phyloP scores from a whole-genome alignment of 1,284 basidiomycete species.

The Irpex sp. region DNA sequence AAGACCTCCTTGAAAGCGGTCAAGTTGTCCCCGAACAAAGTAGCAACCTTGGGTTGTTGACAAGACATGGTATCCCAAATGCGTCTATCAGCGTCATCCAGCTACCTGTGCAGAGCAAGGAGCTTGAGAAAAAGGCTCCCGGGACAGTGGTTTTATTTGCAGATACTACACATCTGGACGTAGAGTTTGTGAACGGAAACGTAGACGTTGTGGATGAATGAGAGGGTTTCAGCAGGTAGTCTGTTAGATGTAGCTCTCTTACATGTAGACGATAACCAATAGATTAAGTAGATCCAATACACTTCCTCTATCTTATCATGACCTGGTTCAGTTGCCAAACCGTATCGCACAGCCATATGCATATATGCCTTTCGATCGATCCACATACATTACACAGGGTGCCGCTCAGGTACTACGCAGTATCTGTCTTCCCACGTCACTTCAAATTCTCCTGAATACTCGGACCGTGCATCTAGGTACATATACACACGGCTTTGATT shows the following conservation, averaged over 20 bases:
- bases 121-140: constrained; percentile 26
- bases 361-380: too few species aligned
- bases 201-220: constrained; percentile 38
- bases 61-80: constrained; percentile 41
- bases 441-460: background rate
- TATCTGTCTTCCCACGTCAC: too few species aligned
- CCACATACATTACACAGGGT: too few species aligned
- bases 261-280: too few species aligned
- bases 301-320: too few species aligned
- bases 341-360: too few species aligned
- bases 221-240: background rate
- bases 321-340: too few species aligned
- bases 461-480: too few species aligned
- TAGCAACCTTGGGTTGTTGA: constrained; percentile 32
- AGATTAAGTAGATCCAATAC: too few species aligned
- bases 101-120: constrained; percentile 19
- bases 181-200: constrained; percentile 39
- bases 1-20: constrained; percentile 38
- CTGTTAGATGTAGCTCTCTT: too few species aligned
- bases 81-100: constrained; percentile 61
- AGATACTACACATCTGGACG: constrained; percentile 50
- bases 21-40: constrained; percentile 36
- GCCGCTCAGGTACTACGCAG: too few species aligned
- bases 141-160: constrained; percentile 52
- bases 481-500: too few species aligned